A percentile compares a stretch with the other conserved stretches of the same genome.
phyloP scores from a whole-genome alignment of 2,329 filamentous ascomycete species.

The Falciphora oryzae region DNA sequence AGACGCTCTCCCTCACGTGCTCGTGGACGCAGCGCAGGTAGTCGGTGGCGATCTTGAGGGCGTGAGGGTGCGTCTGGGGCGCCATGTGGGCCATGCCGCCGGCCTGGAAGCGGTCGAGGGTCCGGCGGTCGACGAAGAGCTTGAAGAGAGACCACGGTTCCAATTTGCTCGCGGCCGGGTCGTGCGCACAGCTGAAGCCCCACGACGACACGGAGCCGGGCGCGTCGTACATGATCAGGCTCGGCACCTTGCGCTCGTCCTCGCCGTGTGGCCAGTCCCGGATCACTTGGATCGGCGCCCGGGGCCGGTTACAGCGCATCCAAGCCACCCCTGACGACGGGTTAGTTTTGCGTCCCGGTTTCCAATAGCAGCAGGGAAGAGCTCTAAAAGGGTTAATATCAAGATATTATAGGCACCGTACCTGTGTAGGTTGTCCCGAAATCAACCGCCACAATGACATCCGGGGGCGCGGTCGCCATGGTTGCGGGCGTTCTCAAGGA shows the following conservation, averaged over 20 bases:
- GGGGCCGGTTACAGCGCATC: constrained; percentile 22
- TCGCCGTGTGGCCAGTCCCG: constrained; percentile 50
- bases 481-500: too few species aligned
- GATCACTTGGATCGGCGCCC: constrained; percentile 38
- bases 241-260: constrained; percentile 50
- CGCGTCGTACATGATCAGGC: constrained; percentile 40
- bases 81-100: constrained; percentile 23
- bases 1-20: constrained; percentile 40
- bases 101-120: constrained; percentile 29
- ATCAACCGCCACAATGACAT: too few species aligned
- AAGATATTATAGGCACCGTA: too few species aligned
- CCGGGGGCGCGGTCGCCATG: too few species aligned
- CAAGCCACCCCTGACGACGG: constrained; percentile 20
- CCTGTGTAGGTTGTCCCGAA: too few species aligned
- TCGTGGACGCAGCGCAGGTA: constrained; percentile 43
- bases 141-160: constrained; percentile 47
- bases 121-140: constrained; percentile 44
- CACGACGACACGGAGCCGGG: constrained; percentile 35
- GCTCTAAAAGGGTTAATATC: too few species aligned
- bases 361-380: too few species aligned
- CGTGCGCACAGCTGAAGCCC: constrained; percentile 47
- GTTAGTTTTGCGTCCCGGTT: neutral
- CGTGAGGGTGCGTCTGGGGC: constrained; percentile 34
- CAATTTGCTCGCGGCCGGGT: constrained; percentile 31
- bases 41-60: constrained; percentile 41